These are phyloP conservation scores for Tillandsia leiboldiana DNA, from an alignment of 176 grass and related monocot genomes.

Conservation along the genomic window DNA sequence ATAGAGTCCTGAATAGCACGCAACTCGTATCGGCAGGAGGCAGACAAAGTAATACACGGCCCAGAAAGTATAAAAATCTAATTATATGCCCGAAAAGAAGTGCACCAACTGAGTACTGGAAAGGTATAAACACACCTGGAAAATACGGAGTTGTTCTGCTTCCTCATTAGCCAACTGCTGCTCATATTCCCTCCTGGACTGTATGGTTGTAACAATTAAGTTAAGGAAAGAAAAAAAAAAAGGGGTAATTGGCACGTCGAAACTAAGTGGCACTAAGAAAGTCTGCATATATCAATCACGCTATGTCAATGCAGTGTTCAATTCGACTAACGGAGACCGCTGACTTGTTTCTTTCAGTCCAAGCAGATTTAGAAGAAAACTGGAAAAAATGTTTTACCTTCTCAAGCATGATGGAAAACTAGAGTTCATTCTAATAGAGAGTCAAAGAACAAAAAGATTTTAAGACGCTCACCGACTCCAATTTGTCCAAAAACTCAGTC, in stretches of 20 bases:
- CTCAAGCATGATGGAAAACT: not conserved
- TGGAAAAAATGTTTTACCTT: no score
- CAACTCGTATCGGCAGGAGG: no score
- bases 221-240: not conserved
- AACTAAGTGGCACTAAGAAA: not conserved
- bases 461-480: constrained; percentile 44
- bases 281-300: not conserved
- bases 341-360: no score
- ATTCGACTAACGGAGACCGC: no score
- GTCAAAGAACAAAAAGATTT: not conserved
- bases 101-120: not conserved
- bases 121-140: constrained; percentile 46
- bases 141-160: constrained; percentile 68
- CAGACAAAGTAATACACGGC: no score
- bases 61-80: no score
- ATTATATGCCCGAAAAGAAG: not conserved
- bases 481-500: constrained; percentile 76
- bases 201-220: constrained; percentile 12
- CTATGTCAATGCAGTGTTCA: not conserved
- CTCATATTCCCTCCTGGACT: constrained; percentile 87
- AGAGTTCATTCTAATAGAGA: not conserved
- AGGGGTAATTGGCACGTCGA: not conserved
- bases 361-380: no score
- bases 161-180: constrained; percentile 76
- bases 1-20: no score